A percentile compares a stretch with the other conserved stretches of the same genome.
Conservation (phyloP, 495 filamentous ascomycete genomes). For the Talaromyces stipitatus region DNA sequence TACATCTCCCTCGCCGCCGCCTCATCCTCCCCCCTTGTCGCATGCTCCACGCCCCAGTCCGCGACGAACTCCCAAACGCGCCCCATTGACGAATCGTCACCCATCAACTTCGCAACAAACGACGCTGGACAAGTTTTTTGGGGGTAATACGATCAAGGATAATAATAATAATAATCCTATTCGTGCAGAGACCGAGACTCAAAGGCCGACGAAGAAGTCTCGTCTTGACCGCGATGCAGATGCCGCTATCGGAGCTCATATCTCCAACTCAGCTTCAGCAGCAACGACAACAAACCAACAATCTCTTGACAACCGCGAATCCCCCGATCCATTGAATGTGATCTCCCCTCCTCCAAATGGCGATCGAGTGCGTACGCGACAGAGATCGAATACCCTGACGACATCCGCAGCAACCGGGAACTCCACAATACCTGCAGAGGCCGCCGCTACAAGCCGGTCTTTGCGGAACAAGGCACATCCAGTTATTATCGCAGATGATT, state of each 20-base stretch:
- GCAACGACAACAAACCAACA: conserved; percentile 1
- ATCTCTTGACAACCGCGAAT: conserved; percentile 16
- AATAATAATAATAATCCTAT: background rate
- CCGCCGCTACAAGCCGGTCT: conserved; percentile 4
- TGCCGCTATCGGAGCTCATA: conserved; percentile 5
- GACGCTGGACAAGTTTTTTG: conserved; percentile 2
- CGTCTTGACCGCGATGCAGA: conserved; percentile 6
- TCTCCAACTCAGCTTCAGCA: conserved; percentile 4
- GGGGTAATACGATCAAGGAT: background rate
- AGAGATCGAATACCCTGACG: conserved; percentile 5
- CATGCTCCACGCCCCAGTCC: background rate
- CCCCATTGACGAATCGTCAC: conserved; percentile 2
- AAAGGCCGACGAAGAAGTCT: conserved; percentile 13
- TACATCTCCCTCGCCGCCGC: conserved; percentile 1
- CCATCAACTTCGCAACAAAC: conserved; percentile 8
- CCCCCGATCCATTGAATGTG: conserved; percentile 34
- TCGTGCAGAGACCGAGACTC: conserved; percentile 3
- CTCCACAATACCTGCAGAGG: background rate
- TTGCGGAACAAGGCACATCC: conserved; percentile 10
- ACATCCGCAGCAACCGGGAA: background rate
- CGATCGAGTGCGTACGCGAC: conserved; percentile 5
- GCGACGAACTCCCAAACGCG: background rate
- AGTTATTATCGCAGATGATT: conserved; percentile 4
- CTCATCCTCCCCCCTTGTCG: background rate
- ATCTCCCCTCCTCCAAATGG: conserved; percentile 20